Conservation (phyloP, 495 filamentous ascomycete species). For the Delitschia confertaspora region DNA sequence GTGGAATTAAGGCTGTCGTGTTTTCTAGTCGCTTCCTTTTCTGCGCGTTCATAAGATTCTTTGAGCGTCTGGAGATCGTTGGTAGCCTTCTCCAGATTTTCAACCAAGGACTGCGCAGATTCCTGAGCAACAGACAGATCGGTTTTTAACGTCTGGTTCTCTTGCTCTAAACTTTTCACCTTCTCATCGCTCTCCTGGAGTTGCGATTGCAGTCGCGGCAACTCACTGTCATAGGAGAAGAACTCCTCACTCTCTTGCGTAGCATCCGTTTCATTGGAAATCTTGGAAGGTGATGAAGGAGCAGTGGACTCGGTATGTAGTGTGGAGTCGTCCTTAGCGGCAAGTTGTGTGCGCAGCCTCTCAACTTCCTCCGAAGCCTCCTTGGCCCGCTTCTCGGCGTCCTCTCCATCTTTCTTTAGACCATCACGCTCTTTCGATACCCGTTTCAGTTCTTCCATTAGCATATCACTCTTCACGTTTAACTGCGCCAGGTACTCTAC, state of each 20-base stretch:
- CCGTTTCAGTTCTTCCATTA: conserved; percentile 84
- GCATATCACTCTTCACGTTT: conserved; percentile 76
- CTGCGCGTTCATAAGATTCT: conserved; percentile 24
- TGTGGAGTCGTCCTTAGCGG: conserved; percentile 23
- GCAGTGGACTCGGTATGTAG: conserved; percentile 25
- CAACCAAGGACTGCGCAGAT: conserved; percentile 30
- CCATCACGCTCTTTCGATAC: conserved; percentile 73
- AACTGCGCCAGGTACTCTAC: conserved; percentile 92
- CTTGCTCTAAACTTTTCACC: conserved; percentile 26
- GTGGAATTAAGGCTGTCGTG: conserved; percentile 19
- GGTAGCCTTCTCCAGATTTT: conserved; percentile 30
- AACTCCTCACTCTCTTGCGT: conserved; percentile 59
- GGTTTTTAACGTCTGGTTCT: conserved; percentile 30
- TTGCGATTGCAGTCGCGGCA: conserved; percentile 49
- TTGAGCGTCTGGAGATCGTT: conserved; percentile 26
- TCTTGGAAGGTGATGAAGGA: conserved; percentile 6
- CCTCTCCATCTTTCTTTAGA: conserved; percentile 64
- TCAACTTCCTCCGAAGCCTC: conserved; percentile 46
- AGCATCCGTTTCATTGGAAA: conserved; percentile 26
- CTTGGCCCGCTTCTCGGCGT: conserved; percentile 56
- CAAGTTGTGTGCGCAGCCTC: conserved; percentile 39
- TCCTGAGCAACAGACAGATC: conserved; percentile 33
- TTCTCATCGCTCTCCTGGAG: conserved; percentile 29
- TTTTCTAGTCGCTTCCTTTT: conserved; percentile 17
- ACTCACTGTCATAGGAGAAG: conserved; percentile 77